Conservation (phyloP, 768 basidiomycete genomes). For the Kwoniella newhampshirensis region DNA sequence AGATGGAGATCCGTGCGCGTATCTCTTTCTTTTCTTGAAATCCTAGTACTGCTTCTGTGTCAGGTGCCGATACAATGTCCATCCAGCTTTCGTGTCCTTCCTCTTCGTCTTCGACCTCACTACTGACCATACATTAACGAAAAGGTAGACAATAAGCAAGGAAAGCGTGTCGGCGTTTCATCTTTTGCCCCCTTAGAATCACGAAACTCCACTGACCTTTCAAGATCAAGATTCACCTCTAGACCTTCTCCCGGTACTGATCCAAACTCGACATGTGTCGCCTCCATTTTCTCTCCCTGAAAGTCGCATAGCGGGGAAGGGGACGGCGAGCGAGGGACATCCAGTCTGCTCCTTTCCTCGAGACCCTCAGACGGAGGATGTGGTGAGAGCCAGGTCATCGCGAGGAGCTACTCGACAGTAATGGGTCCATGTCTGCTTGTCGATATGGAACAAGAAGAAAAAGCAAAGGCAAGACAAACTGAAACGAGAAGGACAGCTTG, state of each 20-base stretch:
- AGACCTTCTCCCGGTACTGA: not conserved
- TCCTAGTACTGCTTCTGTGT: no score
- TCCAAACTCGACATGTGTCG: not conserved
- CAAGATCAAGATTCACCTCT: constrained; percentile 3
- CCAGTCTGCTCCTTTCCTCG: not conserved
- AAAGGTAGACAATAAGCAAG: not conserved
- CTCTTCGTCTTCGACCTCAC: not conserved
- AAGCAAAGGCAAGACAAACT: no score
- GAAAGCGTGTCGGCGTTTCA: constrained; percentile 3
- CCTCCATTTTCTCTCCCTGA: not conserved
- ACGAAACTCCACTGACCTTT: constrained; percentile 1
- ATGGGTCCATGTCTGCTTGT: no score
- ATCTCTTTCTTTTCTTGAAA: constrained; percentile 2
- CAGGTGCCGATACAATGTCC: no score
- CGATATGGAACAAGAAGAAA: no score
- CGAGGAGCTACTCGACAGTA: no score
- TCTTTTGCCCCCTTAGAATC: not conserved
- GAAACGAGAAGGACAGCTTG: no score
- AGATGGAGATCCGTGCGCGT: not conserved
- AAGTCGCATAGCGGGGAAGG: constrained; percentile 4
- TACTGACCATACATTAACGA: not conserved
- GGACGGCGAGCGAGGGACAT: constrained; percentile 14
- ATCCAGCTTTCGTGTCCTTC: not conserved
- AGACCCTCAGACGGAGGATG: no score
- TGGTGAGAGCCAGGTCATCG: no score